Evolutionary conservation across 2,329 filamentous ascomycete species (phyloP).

Genomic region (Aulographum hederae): DNA sequence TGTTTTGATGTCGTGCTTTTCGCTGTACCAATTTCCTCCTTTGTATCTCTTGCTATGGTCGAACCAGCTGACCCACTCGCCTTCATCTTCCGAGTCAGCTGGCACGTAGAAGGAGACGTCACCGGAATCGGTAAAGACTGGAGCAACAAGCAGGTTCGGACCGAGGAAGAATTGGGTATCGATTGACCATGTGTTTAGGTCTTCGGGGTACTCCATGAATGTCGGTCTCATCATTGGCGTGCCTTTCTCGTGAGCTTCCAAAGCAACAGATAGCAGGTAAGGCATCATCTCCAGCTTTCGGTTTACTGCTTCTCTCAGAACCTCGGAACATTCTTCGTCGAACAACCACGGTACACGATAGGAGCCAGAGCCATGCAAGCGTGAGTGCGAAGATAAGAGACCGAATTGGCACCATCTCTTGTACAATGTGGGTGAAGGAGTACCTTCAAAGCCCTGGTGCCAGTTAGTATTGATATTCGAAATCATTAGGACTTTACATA

Average conservation of each 20-base stretch:
- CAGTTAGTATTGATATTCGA: no score
- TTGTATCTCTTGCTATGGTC: no score
- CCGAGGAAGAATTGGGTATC: slow-evolving; percentile 64
- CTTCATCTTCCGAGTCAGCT: no score
- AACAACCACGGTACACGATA: slow-evolving; percentile 63
- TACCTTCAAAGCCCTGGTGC: no score
- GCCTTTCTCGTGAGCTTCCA: no score
- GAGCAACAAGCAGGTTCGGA: slow-evolving; percentile 41
- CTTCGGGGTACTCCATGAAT: slow-evolving; percentile 52
- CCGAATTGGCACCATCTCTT: slow-evolving; percentile 72
- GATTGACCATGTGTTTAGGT: slow-evolving; percentile 47
- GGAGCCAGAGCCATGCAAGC: slow-evolving; percentile 49
- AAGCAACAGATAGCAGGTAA: no score
- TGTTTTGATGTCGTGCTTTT: no score
- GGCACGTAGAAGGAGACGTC: slow-evolving; percentile 49
- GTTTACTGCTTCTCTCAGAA: slow-evolving; percentile 34
- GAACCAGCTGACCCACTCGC: slow-evolving; percentile 32
- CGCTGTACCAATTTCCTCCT: no score
- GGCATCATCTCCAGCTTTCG: slow-evolving; percentile 39
- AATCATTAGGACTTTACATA: no score
- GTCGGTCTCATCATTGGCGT: slow-evolving; percentile 49
- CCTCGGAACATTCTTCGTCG: slow-evolving; percentile 38
- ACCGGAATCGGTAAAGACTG: slow-evolving; percentile 43
- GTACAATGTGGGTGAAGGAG: no score
- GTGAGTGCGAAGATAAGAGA: slow-evolving; percentile 49